A percentile compares a stretch with the other conserved stretches of the same genome.
Evolutionary conservation across 441 rosid species (phyloP).

Genomic region (Brassica hybrid): DNA sequence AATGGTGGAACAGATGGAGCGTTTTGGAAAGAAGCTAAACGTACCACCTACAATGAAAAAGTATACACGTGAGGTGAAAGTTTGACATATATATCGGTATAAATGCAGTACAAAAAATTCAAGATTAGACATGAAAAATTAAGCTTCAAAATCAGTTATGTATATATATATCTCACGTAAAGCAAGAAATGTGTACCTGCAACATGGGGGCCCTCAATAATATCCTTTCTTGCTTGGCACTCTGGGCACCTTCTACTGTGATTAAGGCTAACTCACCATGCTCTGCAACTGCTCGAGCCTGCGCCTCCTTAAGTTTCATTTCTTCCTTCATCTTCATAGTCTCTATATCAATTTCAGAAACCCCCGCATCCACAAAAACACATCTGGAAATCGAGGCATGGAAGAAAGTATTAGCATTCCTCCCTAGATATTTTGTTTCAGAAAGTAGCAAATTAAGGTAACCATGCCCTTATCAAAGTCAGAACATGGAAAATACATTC

Average conservation of each 20-base stretch:
- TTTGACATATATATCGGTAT: conserved; percentile 15
- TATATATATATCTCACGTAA: conserved; percentile 2
- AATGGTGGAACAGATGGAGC: conserved; percentile 97
- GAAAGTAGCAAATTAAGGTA: conserved; percentile 16
- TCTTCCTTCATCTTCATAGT: conserved; percentile 90
- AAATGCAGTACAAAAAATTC: background rate
- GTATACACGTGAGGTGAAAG: conserved; percentile 26
- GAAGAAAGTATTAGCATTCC: conserved; percentile 30
- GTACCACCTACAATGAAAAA: conserved; percentile 71
- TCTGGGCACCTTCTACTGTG: conserved; percentile 76
- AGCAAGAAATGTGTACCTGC: conserved; percentile 61
- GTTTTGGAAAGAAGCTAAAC: conserved; percentile 97
- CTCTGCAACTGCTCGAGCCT: conserved; percentile 83
- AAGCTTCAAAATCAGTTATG: no score
- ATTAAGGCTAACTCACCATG: conserved; percentile 98
- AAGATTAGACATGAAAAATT: no score
- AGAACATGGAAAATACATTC: conserved; percentile 11
- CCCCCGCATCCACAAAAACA: conserved; percentile 98
- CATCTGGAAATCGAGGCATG: conserved; percentile 60
- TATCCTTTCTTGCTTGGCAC: conserved; percentile 68
- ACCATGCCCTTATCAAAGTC: conserved; percentile 7
- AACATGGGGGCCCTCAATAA: conserved; percentile 92
- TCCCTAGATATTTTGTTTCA: conserved; percentile 10
- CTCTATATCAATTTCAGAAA: conserved; percentile 89
- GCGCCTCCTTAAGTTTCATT: conserved; percentile 85